A percentile compares a stretch with the other conserved stretches of the same genome.
Evolutionary conservation across 495 filamentous ascomycete species (phyloP).

Genomic region (Tetracladium setigerum): DNA sequence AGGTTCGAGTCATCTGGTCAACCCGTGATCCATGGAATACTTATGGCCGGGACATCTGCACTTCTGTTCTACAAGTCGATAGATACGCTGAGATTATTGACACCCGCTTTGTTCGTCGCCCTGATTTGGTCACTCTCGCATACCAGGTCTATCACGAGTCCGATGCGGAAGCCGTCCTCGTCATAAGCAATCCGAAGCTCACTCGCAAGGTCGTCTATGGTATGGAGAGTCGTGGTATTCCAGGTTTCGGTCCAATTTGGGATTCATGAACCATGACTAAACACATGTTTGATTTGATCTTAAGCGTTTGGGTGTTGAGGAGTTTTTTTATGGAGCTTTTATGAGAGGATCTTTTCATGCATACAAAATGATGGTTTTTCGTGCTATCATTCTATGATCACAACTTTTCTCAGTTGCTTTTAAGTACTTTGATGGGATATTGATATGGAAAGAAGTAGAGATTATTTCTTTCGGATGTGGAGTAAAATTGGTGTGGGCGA

Average conservation of each 20-base stretch:
- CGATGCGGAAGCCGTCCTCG: constrained; percentile 60
- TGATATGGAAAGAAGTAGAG: too few species aligned
- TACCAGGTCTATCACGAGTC: constrained; percentile 46
- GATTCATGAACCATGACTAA: constrained; percentile 44
- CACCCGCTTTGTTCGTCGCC: constrained; percentile 25
- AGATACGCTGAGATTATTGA: constrained; percentile 31
- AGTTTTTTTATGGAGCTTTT: too few species aligned
- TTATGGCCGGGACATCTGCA: constrained; percentile 32
- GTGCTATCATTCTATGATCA: too few species aligned
- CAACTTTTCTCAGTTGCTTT: too few species aligned
- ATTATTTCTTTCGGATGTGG: too few species aligned
- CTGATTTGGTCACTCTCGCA: constrained; percentile 41
- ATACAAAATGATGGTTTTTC: too few species aligned
- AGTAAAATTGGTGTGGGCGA: too few species aligned
- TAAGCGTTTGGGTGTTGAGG: too few species aligned
- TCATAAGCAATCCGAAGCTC: constrained; percentile 59
- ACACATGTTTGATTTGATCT: neutral
- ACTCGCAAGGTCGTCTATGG: constrained; percentile 56
- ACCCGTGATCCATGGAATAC: constrained; percentile 31
- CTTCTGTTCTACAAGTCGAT: constrained; percentile 29
- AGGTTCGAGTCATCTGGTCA: constrained; percentile 34
- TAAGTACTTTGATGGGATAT: too few species aligned
- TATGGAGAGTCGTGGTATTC: constrained; percentile 54
- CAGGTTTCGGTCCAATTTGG: constrained; percentile 68
- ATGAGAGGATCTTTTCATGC: too few species aligned